Conservation (phyloP, 116 monocot genomes). For the Cymodocea nodosa region DNA sequence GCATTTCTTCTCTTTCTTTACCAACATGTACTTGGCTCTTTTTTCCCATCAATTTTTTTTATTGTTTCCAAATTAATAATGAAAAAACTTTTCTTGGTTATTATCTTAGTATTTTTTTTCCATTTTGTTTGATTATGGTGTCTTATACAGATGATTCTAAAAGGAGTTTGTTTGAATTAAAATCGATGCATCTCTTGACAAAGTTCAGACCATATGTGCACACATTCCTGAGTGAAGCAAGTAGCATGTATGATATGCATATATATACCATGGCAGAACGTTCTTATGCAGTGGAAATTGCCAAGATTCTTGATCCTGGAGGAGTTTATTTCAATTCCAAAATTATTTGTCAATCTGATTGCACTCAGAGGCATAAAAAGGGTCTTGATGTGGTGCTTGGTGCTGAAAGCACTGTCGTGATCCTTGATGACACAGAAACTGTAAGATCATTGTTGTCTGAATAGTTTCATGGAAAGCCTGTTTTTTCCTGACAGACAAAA, state of each 20-base stretch:
- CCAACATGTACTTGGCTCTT: too few species aligned
- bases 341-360: conserved; percentile 76
- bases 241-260: conserved; percentile 75
- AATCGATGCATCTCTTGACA: conserved; percentile 59
- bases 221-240: conserved; percentile 74
- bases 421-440: conserved; percentile 85
- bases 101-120: too few species aligned
- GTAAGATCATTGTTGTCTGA: conserved; percentile 1
- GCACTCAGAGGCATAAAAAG: conserved; percentile 62
- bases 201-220: conserved; percentile 82
- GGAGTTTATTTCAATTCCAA: conserved; percentile 56
- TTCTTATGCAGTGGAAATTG: conserved; percentile 78
- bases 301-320: conserved; percentile 64
- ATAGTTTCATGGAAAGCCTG: neutral
- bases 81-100: too few species aligned
- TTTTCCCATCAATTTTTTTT: too few species aligned
- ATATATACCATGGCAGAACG: conserved; percentile 88
- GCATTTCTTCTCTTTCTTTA: neutral
- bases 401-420: conserved; percentile 65
- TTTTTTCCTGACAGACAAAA: too few species aligned
- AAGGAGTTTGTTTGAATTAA: conserved; percentile 51
- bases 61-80: too few species aligned
- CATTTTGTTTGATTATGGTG: neutral
- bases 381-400: conserved; percentile 94
- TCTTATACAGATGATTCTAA: conserved; percentile 27